A percentile compares a stretch with the other conserved stretches of the same genome.
These are phyloP conservation scores for Oxytropis ochrocephala DNA, from an alignment of 306 rosid species.

Conservation along the genomic window DNA sequence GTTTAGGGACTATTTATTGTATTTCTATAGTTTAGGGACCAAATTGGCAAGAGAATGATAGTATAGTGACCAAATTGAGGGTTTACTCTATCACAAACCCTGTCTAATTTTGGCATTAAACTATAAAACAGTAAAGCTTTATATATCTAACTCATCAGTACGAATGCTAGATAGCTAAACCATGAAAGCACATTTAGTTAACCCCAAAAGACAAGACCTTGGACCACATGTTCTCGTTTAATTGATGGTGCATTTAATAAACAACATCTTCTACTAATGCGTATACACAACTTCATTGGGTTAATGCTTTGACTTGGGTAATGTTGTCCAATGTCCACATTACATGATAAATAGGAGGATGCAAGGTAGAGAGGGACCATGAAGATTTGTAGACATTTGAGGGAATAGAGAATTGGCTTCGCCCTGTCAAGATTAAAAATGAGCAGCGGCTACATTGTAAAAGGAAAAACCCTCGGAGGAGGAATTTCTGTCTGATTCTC, in stretches of 20 bases:
- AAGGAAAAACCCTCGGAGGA: not conserved
- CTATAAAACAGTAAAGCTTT: constrained; percentile 2
- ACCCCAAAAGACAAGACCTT: not conserved
- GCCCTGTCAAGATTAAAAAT: too few relatives aligned
- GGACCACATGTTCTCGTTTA: not conserved
- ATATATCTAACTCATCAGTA: not conserved
- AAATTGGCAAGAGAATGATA: too few relatives aligned
- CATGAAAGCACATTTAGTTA: not conserved
- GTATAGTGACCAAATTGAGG: too few relatives aligned
- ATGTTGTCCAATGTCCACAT: not conserved
- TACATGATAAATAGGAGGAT: not conserved
- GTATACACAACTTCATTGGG: not conserved
- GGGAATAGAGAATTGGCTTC: not conserved
- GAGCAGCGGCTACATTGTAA: not conserved
- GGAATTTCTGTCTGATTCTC: not conserved
- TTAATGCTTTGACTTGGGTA: not conserved
- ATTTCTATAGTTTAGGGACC: too few relatives aligned
- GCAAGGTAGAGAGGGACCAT: not conserved
- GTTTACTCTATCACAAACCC: not conserved
- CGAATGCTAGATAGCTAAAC: not conserved
- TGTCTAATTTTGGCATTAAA: not conserved
- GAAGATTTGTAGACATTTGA: not conserved
- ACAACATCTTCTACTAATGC: not conserved
- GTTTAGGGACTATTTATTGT: too few relatives aligned
- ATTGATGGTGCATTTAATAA: not conserved